A percentile compares a stretch with the other conserved stretches of the same genome.
These are phyloP conservation scores for Nicotiana rustica DNA, from an alignment of 305 asterid species.

Conservation along the genomic window DNA sequence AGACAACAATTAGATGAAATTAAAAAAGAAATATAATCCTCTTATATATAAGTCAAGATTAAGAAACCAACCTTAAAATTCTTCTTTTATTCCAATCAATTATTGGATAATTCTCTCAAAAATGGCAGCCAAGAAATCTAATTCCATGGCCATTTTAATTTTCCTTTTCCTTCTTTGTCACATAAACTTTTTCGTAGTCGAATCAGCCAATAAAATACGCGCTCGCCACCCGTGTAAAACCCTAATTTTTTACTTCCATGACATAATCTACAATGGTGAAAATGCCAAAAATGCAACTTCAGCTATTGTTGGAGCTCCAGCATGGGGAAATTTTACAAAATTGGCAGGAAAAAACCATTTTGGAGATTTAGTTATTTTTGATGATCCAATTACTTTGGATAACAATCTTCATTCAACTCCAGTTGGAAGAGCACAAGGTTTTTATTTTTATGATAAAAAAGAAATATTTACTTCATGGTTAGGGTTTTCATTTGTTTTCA, in stretches of 20 bases:
- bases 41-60: neutral
- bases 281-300: constrained; percentile 68
- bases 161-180: constrained; percentile 35
- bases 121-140: neutral
- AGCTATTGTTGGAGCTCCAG: constrained; percentile 60
- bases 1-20: neutral
- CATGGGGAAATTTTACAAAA: constrained; percentile 64
- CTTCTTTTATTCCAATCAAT: neutral
- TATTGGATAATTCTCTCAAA: neutral
- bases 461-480: constrained; percentile 60
- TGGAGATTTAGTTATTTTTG: constrained; percentile 69
- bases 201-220: constrained; percentile 21
- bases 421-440: constrained; percentile 76
- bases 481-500: constrained; percentile 64
- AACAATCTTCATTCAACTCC: constrained; percentile 64
- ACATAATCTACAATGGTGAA: constrained; percentile 62
- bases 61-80: neutral
- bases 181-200: constrained; percentile 33
- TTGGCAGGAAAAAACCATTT: constrained; percentile 50
- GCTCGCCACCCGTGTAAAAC: constrained; percentile 52
- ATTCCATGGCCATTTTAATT: neutral
- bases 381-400: constrained; percentile 75
- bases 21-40: neutral
- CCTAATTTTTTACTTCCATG: constrained; percentile 65
- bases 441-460: constrained; percentile 60